phyloP scores from a whole-genome alignment of 2,329 filamentous ascomycete species.

The Sporothrix pallida region DNA sequence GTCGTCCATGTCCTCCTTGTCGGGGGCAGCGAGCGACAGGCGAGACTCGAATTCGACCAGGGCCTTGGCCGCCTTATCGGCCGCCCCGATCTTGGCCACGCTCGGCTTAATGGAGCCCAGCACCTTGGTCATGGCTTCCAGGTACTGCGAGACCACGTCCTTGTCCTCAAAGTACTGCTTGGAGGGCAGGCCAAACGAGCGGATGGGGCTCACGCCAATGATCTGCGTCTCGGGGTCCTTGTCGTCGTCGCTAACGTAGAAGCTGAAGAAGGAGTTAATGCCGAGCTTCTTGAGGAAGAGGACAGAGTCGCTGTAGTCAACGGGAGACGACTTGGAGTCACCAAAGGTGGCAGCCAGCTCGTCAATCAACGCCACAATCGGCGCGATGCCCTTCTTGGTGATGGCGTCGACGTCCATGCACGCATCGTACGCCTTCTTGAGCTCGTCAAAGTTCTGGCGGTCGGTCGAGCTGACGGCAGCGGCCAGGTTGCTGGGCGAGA shows the following conservation, averaged over 20 bases:
- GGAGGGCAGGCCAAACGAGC: conserved; percentile 64
- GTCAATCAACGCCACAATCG: conserved; percentile 62
- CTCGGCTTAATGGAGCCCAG: conserved; percentile 44
- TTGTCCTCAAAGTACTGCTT: conserved; percentile 66
- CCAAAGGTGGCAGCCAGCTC: conserved; percentile 55
- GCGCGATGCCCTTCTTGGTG: conserved; percentile 59
- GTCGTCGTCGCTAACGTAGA: conserved; percentile 52
- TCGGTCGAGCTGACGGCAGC: conserved; percentile 53
- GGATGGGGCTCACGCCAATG: conserved; percentile 51
- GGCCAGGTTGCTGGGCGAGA: conserved; percentile 51
- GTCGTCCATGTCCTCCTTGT: conserved; percentile 36
- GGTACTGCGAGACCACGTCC: conserved; percentile 59
- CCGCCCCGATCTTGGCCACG: conserved; percentile 37
- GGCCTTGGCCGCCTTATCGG: conserved; percentile 42
- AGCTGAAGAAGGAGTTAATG: conserved; percentile 48
- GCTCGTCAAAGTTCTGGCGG: conserved; percentile 68
- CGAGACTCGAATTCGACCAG: conserved; percentile 39
- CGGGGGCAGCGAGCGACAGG: conserved; percentile 29
- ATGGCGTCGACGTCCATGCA: conserved; percentile 68
- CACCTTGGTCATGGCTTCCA: conserved; percentile 50
- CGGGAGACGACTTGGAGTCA: background rate
- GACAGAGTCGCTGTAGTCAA: conserved; percentile 53
- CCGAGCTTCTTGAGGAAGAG: conserved; percentile 54
- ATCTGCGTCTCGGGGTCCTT: conserved; percentile 48
- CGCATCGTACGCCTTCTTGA: conserved; percentile 67